These are phyloP conservation scores for Suillus weaverae DNA, from an alignment of 768 basidiomycete species.

Conservation along the genomic window DNA sequence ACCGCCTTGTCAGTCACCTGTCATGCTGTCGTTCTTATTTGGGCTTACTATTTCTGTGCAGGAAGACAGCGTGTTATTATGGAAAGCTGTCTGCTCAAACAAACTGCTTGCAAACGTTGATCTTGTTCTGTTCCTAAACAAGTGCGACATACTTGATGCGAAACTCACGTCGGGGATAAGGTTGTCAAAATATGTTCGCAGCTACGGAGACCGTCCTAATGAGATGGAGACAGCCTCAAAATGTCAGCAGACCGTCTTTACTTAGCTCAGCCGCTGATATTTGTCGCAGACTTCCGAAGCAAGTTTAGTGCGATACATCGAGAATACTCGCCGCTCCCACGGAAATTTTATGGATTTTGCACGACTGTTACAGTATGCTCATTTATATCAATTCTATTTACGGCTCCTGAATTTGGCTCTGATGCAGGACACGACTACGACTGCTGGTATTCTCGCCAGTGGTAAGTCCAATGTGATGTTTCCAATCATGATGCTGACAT, in stretches of 20 bases:
- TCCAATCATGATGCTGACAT: slow-evolving; percentile 9
- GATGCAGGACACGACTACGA: slow-evolving; percentile 63
- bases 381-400: not conserved
- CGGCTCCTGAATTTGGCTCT: slow-evolving; percentile 1
- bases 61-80: slow-evolving; percentile 78
- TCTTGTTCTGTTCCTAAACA: slow-evolving; percentile 80
- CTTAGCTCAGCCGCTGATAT: not conserved
- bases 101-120: slow-evolving; percentile 69
- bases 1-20: slow-evolving; percentile 42
- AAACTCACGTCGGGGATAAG: slow-evolving; percentile 67
- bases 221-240: slow-evolving; percentile 66
- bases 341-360: slow-evolving; percentile 77
- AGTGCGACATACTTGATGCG: slow-evolving; percentile 69
- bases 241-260: slow-evolving; percentile 44
- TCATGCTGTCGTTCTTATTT: not conserved
- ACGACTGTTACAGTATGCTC: slow-evolving; percentile 67
- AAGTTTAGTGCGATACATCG: slow-evolving; percentile 78
- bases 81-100: slow-evolving; percentile 73
- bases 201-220: slow-evolving; percentile 67
- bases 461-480: slow-evolving; percentile 42
- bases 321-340: slow-evolving; percentile 70
- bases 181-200: slow-evolving; percentile 67
- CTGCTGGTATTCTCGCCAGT: slow-evolving; percentile 74
- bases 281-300: slow-evolving; percentile 56
- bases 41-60: slow-evolving; percentile 25